These are phyloP conservation scores for Cladosporium sp. DNA, from an alignment of 2,329 filamentous ascomycete species.

Conservation along the genomic window DNA sequence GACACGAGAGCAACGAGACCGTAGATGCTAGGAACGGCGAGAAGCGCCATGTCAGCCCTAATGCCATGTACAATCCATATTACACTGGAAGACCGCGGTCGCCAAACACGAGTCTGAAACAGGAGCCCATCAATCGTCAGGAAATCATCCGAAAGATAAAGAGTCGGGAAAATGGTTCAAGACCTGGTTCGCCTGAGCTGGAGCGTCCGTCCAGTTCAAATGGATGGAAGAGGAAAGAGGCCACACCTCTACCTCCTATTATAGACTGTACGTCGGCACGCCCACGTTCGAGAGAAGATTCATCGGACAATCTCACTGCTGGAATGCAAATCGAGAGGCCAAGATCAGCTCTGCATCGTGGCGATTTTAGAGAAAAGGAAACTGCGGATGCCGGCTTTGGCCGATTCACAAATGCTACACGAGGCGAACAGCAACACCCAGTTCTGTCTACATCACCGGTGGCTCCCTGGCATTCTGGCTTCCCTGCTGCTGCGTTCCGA, in stretches of 20 bases:
- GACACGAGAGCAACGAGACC: neutral
- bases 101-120: slow-evolving; percentile 25
- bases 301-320: slow-evolving; percentile 23
- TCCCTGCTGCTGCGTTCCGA: slow-evolving; percentile 36
- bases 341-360: slow-evolving; percentile 65
- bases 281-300: slow-evolving; percentile 21
- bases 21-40: neutral
- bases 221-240: slow-evolving; percentile 46
- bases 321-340: slow-evolving; percentile 69
- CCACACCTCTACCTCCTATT: slow-evolving; percentile 32
- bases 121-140: slow-evolving; percentile 54
- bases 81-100: slow-evolving; percentile 32
- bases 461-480: slow-evolving; percentile 53
- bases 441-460: slow-evolving; percentile 50
- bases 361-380: slow-evolving; percentile 55
- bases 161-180: slow-evolving; percentile 32
- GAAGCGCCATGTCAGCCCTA: slow-evolving; percentile 10
- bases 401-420: slow-evolving; percentile 15
- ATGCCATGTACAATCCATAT: slow-evolving; percentile 32
- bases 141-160: slow-evolving; percentile 84
- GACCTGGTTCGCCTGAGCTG: slow-evolving; percentile 25
- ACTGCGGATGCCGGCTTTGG: slow-evolving; percentile 15
- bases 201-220: slow-evolving; percentile 18
- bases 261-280: slow-evolving; percentile 8
- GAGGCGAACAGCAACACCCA: slow-evolving; percentile 17